These are phyloP conservation scores for Neopestalotiopsis sp. DNA, from an alignment of 2,329 filamentous ascomycete genomes.

Conservation along the genomic window DNA sequence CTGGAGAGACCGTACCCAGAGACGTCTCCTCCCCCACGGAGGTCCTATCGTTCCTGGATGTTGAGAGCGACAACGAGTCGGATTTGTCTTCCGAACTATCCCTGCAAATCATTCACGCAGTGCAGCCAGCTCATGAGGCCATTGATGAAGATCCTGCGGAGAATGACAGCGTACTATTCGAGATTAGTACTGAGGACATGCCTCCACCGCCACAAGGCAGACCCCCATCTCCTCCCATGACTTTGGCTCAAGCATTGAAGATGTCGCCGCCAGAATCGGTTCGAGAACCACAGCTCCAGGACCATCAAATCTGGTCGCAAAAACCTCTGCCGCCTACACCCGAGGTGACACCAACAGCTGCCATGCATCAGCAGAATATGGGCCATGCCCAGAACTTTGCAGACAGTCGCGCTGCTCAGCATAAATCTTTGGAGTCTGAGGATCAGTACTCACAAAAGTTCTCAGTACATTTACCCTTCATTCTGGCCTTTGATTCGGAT, in stretches of 20 bases:
- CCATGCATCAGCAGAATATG: slow-evolving; percentile 41
- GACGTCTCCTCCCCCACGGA: slow-evolving; percentile 18
- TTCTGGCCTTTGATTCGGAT: slow-evolving; percentile 81
- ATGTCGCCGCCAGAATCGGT: slow-evolving; percentile 44
- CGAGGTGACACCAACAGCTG: slow-evolving; percentile 51
- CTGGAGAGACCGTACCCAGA: slow-evolving; percentile 35
- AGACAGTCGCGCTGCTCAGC: slow-evolving; percentile 42
- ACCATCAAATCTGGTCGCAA: slow-evolving; percentile 47
- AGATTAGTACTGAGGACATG: slow-evolving; percentile 21
- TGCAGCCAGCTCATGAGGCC: slow-evolving; percentile 33
- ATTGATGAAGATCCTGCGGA: neutral
- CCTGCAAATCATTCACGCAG: slow-evolving; percentile 48
- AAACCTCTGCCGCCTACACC: slow-evolving; percentile 57
- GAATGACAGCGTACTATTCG: slow-evolving; percentile 34
- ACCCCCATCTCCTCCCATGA: slow-evolving; percentile 53
- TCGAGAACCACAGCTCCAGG: slow-evolving; percentile 44
- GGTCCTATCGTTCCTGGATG: slow-evolving; percentile 34
- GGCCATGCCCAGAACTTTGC: slow-evolving; percentile 35
- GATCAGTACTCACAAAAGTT: slow-evolving; percentile 42
- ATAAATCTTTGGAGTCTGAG: slow-evolving; percentile 36
- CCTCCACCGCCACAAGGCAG: slow-evolving; percentile 25
- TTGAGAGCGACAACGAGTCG: slow-evolving; percentile 55
- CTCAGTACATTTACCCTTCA: slow-evolving; percentile 75
- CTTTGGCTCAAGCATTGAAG: slow-evolving; percentile 52
- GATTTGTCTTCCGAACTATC: slow-evolving; percentile 71